Evolutionary conservation across 1,139 yeast species (phyloP), one percentile per base, ranked within the genome.

Genomic region (Kodamaea alishanica): DNA sequence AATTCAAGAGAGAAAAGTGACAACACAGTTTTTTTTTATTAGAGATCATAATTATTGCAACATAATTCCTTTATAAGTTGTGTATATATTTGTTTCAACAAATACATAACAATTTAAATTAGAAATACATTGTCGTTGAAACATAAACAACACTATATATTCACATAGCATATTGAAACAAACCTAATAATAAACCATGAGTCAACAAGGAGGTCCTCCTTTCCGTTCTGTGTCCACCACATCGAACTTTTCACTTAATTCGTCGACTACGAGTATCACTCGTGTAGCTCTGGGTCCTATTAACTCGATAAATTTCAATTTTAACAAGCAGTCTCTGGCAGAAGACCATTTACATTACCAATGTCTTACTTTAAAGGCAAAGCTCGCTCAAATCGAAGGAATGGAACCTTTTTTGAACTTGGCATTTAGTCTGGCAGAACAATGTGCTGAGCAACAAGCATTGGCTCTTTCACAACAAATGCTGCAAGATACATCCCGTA

Each of bases 321-420:
- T 86, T 75, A 86, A 86, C 60, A 73, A 75, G 47, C 76, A 74
- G 43, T 85, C 85, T n/a, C 65, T 73, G 22, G 77, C 81, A 22
- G 70, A 73, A 42, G 89, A 84, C 45, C 90, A 95, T 34, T 66
- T 90, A 30, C 88, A 77, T 60, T 84, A 82, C 57, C 77, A 85
- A 40, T 84, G 96, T 56, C 62, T 73, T 30, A 64, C 69, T 11
- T 66, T 89, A 43, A 75, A 79, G 55, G 70, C 65, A 42, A 68
- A 86, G 43, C 66, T 90, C 36, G 77, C 73, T 38, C 64, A 69
- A 29, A 76, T 88, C 28, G 83, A 87, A 0, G 92, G 86, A 25
- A 73, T 90, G 71, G 75, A 74, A 33, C 84, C 89, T 28, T 88
- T 81, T 56, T 62, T 89, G 43, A 77, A 74, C 42, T 66, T 80